Evolutionary conservation across 2,329 filamentous ascomycete species (phyloP).

Genomic region (Apiospora kogelbergensis): DNA sequence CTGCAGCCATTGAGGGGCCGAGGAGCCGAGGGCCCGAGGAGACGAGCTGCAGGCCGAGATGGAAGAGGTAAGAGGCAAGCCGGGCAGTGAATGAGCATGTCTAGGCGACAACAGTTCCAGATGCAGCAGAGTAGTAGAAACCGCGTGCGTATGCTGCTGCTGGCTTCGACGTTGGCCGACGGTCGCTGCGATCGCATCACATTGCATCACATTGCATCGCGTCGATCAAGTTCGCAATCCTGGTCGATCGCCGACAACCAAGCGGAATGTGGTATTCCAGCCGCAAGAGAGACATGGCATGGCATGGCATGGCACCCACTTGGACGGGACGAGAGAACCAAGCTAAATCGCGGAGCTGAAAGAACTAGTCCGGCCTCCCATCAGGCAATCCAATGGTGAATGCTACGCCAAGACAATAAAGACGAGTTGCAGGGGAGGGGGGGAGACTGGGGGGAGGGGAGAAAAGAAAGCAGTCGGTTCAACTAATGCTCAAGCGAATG

Average conservation of each 20-base stretch:
- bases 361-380: neutral
- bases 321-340: slow-evolving; percentile 3
- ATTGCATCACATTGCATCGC: neutral
- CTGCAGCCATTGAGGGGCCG: neutral
- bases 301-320: neutral
- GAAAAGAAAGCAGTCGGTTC: neutral
- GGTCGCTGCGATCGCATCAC: neutral
- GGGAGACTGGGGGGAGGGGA: neutral
- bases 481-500: no score
- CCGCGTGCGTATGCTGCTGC: no score
- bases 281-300: slow-evolving; percentile 6
- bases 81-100: no score
- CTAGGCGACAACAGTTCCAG: no score
- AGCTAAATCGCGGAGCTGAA: slow-evolving; percentile 1
- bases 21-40: neutral
- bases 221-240: neutral
- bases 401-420: slow-evolving; percentile 5
- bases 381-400: slow-evolving; percentile 1
- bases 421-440: neutral
- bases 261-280: slow-evolving; percentile 4
- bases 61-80: neutral
- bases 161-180: no score
- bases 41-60: neutral
- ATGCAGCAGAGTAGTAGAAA: no score
- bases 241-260: neutral